Evolutionary conservation across 805 yeast species (phyloP), one percentile per base, ranked within the genome.

Genomic region (Kodamaea hsintzibuensis): DNA sequence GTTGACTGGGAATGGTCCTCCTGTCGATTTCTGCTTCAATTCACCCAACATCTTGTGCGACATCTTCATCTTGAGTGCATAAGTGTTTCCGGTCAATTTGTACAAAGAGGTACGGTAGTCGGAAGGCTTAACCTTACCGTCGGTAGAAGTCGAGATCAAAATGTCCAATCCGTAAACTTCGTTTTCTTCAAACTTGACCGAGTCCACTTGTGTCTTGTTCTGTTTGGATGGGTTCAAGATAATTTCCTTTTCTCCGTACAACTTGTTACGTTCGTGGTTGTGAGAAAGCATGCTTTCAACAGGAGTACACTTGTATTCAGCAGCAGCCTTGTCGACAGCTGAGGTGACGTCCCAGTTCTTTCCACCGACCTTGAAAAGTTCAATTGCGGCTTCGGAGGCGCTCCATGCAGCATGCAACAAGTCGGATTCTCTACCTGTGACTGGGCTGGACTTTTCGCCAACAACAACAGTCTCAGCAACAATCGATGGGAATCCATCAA

Each of bases 121-220:
- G 52, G 84, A 76, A 54, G 72, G 68, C 67, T 81, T 79, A 56
- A 85, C 87, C 75, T 85, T 85, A 58, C 93, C 91, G 48, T 82
- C 87, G 49, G 69, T 70, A 6, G 87, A 81, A 42, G 88, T 79
- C 19, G 89, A 80, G 58, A 88, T 76, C 56, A 88, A 77, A 57
- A 88, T 80, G 66, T 88, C 93, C 61, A 88, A 74, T 50, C 93
- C 93, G 67, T 82, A 88, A 37, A 88, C 93, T 67, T 88, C 91
- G 66, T 84, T 84, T 66, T 83, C 88, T 69, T 82, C 89, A 60
- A 88, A 87, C 66, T 80, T 82, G 69, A 75, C 72, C 50, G 89
- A 74, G 56, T 84, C 88, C 68, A 86, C 82, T 66, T 80, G 85
- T 59, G 71, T 68, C 69, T 79, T 82, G 76, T 87, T 89, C 61